phyloP scores from a whole-genome alignment of 805 yeast species.

The Hanseniaspora guilliermondii region DNA sequence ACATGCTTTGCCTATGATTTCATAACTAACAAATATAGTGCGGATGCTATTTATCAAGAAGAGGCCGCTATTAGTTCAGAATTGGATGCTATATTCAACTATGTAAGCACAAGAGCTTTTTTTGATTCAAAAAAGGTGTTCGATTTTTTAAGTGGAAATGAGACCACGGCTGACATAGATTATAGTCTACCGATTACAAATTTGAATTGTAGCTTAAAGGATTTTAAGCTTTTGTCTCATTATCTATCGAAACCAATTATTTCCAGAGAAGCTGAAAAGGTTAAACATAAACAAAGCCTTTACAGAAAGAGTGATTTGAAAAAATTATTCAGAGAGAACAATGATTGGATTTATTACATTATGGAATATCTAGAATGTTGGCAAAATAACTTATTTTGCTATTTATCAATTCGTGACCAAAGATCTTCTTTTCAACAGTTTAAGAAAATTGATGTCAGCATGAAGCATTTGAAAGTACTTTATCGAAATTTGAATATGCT shows the following conservation, averaged over 20 bases:
- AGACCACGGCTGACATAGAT: background rate
- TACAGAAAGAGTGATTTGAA: background rate
- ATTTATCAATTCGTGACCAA: background rate
- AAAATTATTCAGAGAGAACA: background rate
- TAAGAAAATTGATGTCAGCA: constrained; percentile 1
- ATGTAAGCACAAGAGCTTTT: background rate
- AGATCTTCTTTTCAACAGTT: constrained; percentile 5
- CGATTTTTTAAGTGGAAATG: background rate
- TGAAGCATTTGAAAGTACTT: background rate
- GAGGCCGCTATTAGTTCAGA: background rate
- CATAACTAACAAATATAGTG: constrained; percentile 1
- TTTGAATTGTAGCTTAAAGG: background rate
- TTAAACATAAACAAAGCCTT: background rate
- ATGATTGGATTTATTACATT: background rate
- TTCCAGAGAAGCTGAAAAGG: background rate
- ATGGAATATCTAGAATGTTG: constrained; percentile 2
- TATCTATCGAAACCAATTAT: background rate
- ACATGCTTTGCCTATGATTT: constrained; percentile 6
- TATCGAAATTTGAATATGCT: background rate
- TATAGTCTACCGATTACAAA: background rate
- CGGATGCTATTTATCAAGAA: background rate
- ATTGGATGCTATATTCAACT: background rate
- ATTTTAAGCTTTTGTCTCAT: background rate
- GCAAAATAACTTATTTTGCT: constrained; percentile 8
- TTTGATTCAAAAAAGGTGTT: background rate